phyloP scores from a whole-genome alignment of 2,329 filamentous ascomycete species.

The Verticillium alfalfae region DNA sequence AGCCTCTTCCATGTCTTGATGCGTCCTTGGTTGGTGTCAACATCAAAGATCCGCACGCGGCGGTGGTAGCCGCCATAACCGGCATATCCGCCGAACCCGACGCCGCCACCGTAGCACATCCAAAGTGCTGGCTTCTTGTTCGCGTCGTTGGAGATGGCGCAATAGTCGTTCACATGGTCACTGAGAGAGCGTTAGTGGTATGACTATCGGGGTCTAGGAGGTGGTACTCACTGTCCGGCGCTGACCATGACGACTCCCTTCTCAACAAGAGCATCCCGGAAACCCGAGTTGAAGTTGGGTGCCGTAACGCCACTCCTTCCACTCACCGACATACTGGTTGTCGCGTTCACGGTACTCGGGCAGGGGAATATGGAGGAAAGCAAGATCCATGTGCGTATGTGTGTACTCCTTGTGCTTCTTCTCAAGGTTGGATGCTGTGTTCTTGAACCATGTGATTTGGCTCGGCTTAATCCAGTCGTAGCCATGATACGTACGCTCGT shows the following conservation, averaged over 20 bases:
- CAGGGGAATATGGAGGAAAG: conserved; percentile 95
- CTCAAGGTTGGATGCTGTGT: conserved; percentile 68
- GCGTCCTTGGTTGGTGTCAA: conserved; percentile 84
- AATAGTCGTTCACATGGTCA: conserved; percentile 97
- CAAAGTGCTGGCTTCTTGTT: conserved; percentile 66
- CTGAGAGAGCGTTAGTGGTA: conserved; percentile 28
- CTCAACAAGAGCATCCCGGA: conserved; percentile 82
- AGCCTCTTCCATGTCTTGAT: conserved; percentile 91
- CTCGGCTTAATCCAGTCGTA: conserved; percentile 96
- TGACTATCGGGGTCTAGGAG: neutral
- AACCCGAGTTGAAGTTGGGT: conserved; percentile 85
- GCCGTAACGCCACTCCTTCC: conserved; percentile 82
- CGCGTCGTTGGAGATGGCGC: conserved; percentile 60
- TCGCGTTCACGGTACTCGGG: conserved; percentile 72
- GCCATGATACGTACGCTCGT: conserved; percentile 81
- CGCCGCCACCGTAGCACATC: conserved; percentile 97
- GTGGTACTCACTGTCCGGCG: conserved; percentile 73
- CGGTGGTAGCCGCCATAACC: conserved; percentile 84
- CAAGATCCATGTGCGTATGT: conserved; percentile 89
- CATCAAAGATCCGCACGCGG: conserved; percentile 81
- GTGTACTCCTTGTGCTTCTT: conserved; percentile 78
- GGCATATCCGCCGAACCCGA: conserved; percentile 91
- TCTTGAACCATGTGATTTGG: conserved; percentile 92
- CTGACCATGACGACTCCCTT: conserved; percentile 82
- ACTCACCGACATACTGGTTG: conserved; percentile 62